Base-by-base conservation (phyloP, 805 yeast species). In the Debaryomyces tyrocola region DNA sequence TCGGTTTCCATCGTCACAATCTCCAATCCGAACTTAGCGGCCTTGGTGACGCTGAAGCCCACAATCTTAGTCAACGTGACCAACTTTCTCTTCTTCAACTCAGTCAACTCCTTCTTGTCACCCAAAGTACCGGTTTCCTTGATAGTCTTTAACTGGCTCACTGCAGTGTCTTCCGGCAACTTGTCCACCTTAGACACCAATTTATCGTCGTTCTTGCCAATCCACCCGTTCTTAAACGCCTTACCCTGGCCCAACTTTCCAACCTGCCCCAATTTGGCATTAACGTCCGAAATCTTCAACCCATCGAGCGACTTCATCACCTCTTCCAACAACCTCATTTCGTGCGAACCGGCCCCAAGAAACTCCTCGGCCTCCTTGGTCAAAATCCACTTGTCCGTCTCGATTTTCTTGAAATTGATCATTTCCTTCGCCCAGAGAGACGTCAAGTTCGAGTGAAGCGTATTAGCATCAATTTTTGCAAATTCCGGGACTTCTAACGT, bases 221-320 rank as follows among this genome's bases (percentile, higher is more conserved):
- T 84, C 99, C 99, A 94, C 36, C 96, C 95, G 67, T 91, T 91
- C 70, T 90, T 92, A 80, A 94, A 95, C 14, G 98, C 99, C 60
- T 91, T 84, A 57, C 96, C 96, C 73, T 94, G 99, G 52, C 99
- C 99, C 53, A 92, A 78, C 57, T 85, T 84, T 52, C 97, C 98
- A 49, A 82, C 82, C 43, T 82, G 73, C 46, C 97, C 97, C 70
- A 92, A 74, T 54, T 85, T 79, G 46, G 83, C 64, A 48, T 69
- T 66, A 44, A 87, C 88, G 44, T 92, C 97, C 20, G 86, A 65
- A 57, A 94, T 84, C 62, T 87, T 88, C 58, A 94, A 77, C 33
- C 92, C 90, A 47, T 87, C 96, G 42, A 91, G 68, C 40, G 85
- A 74, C 57, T 82, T 78, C 45, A 87, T 74, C 38, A 94, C 90